Percentiles rank a stretch among this genome's conserved stretches.
Conservation (phyloP, 768 basidiomycete genomes). For the Psilocybe azurescens region DNA sequence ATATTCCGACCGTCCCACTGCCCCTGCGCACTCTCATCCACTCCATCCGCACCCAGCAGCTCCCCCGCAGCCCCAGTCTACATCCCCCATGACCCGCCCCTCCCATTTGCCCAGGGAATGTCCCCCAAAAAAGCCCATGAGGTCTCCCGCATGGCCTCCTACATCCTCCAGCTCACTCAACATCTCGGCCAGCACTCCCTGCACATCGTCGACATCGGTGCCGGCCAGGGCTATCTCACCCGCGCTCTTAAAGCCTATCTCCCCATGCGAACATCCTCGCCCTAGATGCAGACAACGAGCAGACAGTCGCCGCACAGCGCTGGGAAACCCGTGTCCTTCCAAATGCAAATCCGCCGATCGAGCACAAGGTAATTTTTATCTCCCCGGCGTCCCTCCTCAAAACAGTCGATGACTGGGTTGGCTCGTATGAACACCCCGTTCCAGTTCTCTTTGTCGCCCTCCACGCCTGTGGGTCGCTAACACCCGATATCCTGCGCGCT, state of each 20-base stretch:
- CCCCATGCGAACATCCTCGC: slow-evolving; percentile 57
- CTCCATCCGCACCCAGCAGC: slow-evolving; percentile 26
- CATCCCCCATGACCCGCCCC: slow-evolving; percentile 14
- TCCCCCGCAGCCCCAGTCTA: slow-evolving; percentile 29
- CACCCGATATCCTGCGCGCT: slow-evolving; percentile 66
- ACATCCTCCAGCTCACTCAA: slow-evolving; percentile 46
- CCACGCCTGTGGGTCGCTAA: slow-evolving; percentile 80
- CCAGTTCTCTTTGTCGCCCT: slow-evolving; percentile 71
- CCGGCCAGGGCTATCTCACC: slow-evolving; percentile 79
- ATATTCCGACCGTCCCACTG: background rate
- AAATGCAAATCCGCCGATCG: slow-evolving; percentile 40
- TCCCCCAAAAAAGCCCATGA: slow-evolving; percentile 82
- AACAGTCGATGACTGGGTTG: slow-evolving; percentile 60
- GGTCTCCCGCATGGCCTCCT: slow-evolving; percentile 65
- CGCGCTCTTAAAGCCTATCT: slow-evolving; percentile 46
- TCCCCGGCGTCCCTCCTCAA: slow-evolving; percentile 49
- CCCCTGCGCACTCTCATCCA: background rate
- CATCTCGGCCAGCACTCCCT: slow-evolving; percentile 18
- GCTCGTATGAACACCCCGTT: slow-evolving; percentile 20
- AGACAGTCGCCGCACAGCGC: slow-evolving; percentile 61
- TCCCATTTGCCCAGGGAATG: slow-evolving; percentile 49
- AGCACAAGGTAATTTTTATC: slow-evolving; percentile 62
- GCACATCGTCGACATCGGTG: slow-evolving; percentile 74
- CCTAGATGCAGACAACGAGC: slow-evolving; percentile 63
- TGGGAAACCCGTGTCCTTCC: slow-evolving; percentile 39